Base-by-base conservation (phyloP, 2,329 filamentous ascomycete genomes). In the Penicillium sp. region DNA sequence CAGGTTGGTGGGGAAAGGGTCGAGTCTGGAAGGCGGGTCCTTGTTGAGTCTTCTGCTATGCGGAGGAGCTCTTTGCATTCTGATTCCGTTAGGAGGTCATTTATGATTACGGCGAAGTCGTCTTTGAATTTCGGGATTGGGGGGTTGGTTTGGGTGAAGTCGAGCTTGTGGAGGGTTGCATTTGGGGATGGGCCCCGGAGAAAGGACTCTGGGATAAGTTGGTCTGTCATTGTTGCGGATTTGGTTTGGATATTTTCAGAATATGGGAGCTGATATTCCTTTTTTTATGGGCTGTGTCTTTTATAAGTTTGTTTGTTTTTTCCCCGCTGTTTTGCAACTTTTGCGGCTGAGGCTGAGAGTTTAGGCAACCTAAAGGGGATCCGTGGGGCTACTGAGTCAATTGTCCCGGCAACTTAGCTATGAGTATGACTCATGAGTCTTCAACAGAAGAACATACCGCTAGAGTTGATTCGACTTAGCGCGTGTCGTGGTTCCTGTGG, bases 51-150 rank as follows among this genome's bases (percentile, higher is more conserved):
- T 57, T 81, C 77, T 10, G 78, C 79, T 5, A 77, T 74, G 44
- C 73, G 75, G 13, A 78, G 67, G 4, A 89, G 73, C 28, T 75
- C 61, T 0, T 68, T 63, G 67, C 87, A 91, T 72, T 91, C 88
- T 8, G 71, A 64, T n/a, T 75, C 71, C 11, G 76, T 80, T 49
- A 87, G 64, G n/a, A 83, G 77, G 52, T 83, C 74, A 64, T 88
- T 83, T 4, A 88, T 73, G 0, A 87, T 69, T 7, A 80, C 76
- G 4, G 84, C 85, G 64, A 82, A 84, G 13, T 68, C 59, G 28
- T 72, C 70, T 19, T 73, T 66, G 68, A 82, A 83, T 55, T 80
- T 73, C 1, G 76, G 76, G 2, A 88, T 53, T 1, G 64, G 50
- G 2, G 65, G 63, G 0, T 60, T 55, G 14, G 75, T 76, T 38